phyloP scores from a whole-genome alignment of 2,329 filamentous ascomycete species.

The Neonectria magnoliae region DNA sequence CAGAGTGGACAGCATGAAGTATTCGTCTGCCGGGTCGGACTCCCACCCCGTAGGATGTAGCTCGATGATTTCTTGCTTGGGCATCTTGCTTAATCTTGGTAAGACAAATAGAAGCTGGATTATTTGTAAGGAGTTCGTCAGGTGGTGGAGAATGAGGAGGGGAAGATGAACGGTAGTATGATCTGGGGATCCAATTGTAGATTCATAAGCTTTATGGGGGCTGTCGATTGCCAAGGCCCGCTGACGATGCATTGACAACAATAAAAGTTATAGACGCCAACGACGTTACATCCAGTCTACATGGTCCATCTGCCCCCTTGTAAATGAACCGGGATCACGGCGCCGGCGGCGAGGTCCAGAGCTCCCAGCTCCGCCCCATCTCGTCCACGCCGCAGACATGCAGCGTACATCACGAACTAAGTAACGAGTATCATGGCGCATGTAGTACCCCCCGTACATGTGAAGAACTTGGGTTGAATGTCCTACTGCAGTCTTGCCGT shows the following conservation, averaged over 20 bases:
- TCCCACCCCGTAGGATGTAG: conserved; percentile 50
- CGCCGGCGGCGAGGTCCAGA: not conserved
- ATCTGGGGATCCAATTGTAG: not conserved
- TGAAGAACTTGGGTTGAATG: not conserved
- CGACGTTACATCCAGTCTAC: not conserved
- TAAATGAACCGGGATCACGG: not conserved
- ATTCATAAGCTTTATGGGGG: not conserved
- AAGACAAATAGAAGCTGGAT: not conserved
- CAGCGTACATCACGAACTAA: not conserved
- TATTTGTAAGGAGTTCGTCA: not conserved
- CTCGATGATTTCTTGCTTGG: conserved; percentile 39
- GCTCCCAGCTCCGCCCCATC: not conserved
- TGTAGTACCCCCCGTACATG: not conserved
- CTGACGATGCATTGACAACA: not conserved
- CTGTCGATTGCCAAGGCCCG: not conserved
- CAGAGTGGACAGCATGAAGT: conserved; percentile 48
- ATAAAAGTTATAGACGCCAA: not conserved
- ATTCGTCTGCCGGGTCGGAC: conserved; percentile 47
- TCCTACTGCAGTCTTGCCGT: not conserved
- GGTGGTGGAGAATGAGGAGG: not conserved
- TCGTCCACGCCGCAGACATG: not conserved
- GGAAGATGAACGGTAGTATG: not conserved
- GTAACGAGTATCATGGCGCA: not conserved
- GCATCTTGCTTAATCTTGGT: conserved; percentile 39
- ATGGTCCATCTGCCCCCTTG: not conserved